Conservation (phyloP, 1,284 basidiomycete genomes). For the Sporisorium graminicola region DNA sequence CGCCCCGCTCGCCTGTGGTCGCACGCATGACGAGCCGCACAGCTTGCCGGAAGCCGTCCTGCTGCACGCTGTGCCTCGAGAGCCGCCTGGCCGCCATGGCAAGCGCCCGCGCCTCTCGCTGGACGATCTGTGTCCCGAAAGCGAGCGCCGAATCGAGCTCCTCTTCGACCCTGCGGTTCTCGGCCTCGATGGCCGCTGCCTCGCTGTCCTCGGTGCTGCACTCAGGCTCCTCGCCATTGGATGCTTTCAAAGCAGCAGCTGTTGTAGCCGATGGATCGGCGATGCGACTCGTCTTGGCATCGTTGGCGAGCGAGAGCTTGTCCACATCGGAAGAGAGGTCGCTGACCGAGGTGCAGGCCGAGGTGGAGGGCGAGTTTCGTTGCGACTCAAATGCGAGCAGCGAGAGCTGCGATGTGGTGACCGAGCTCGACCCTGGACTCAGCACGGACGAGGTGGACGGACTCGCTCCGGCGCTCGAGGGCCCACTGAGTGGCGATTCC, state of each 20-base stretch:
- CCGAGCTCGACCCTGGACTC: slow-evolving; percentile 37
- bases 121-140: slow-evolving; percentile 42
- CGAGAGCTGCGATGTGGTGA: slow-evolving; percentile 39
- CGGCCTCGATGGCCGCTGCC: slow-evolving; percentile 35
- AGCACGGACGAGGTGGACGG: slow-evolving; percentile 29
- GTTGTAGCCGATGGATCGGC: not conserved
- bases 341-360: slow-evolving; percentile 48
- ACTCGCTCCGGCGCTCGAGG: slow-evolving; percentile 36
- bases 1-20: slow-evolving; percentile 54
- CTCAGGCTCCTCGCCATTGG: slow-evolving; percentile 13
- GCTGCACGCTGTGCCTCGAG: slow-evolving; percentile 34
- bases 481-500: slow-evolving; percentile 20
- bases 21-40: slow-evolving; percentile 51
- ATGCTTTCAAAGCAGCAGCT: not conserved
- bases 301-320: slow-evolving; percentile 25
- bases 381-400: slow-evolving; percentile 29
- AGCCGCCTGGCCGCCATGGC: slow-evolving; percentile 47
- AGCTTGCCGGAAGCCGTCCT: slow-evolving; percentile 50
- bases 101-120: slow-evolving; percentile 50
- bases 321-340: slow-evolving; percentile 36
- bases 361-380: slow-evolving; percentile 36
- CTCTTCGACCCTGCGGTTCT: slow-evolving; percentile 35
- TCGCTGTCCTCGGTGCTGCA: slow-evolving; percentile 30
- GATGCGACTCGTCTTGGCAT: not conserved
- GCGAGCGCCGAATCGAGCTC: slow-evolving; percentile 46